These are phyloP conservation scores for Rubia yunnanensis DNA, from an alignment of 257 asterid genomes.

Conservation along the genomic window DNA sequence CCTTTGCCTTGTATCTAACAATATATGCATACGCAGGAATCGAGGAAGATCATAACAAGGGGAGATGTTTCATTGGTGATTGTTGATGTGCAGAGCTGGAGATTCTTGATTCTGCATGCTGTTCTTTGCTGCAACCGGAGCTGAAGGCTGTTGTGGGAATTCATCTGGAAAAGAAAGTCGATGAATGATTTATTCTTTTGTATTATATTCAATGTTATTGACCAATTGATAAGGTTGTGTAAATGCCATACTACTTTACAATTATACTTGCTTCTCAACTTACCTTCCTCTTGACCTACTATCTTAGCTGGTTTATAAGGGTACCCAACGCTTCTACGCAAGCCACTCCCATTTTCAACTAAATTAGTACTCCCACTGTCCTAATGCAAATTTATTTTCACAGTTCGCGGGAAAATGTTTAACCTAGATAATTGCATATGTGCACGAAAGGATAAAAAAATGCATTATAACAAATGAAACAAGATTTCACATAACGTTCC, in stretches of 20 bases:
- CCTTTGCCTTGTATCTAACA: background rate
- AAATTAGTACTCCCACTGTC: no score
- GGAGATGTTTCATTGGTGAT: background rate
- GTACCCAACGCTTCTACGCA: no score
- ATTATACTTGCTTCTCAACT: background rate
- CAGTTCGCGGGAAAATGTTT: no score
- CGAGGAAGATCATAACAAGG: background rate
- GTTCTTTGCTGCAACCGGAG: background rate
- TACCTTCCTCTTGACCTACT: background rate
- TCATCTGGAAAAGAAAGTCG: background rate
- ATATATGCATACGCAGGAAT: background rate
- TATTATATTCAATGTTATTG: background rate
- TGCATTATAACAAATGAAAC: no score
- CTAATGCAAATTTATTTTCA: no score
- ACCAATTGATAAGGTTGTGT: background rate
- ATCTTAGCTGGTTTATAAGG: no score
- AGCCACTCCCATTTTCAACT: no score
- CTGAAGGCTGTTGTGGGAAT: background rate
- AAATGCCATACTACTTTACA: background rate
- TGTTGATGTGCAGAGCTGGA: background rate
- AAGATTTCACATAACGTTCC: no score
- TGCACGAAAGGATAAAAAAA: no score
- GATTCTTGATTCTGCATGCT: background rate
- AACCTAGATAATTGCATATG: no score
- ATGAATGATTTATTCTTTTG: background rate